Conservation (phyloP, 805 yeast species). For the Zygoascus bituminiphila region DNA sequence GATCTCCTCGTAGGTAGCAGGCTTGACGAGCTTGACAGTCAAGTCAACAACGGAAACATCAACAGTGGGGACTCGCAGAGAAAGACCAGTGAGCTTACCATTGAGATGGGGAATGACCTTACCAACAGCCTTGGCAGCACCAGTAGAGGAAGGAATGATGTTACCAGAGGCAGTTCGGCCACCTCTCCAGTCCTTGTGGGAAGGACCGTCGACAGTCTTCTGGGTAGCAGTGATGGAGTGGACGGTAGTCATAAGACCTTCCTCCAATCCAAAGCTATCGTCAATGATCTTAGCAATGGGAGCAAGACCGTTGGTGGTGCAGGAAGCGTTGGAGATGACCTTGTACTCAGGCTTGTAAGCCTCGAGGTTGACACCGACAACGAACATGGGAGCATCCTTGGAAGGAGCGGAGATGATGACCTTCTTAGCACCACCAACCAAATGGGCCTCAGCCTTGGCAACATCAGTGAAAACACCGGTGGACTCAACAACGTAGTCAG, state of each 20-base stretch:
- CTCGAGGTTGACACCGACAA: slow-evolving; percentile 80
- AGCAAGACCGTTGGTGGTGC: slow-evolving; percentile 94
- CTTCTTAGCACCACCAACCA: slow-evolving; percentile 90
- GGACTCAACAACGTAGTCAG: slow-evolving; percentile 84
- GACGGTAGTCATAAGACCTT: slow-evolving; percentile 93
- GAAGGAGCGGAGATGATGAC: slow-evolving; percentile 94
- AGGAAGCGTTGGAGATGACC: slow-evolving; percentile 86
- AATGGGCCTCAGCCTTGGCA: slow-evolving; percentile 77
- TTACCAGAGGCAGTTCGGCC: slow-evolving; percentile 95
- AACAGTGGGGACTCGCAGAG: slow-evolving; percentile 88
- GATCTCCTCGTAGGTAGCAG: slow-evolving; percentile 77
- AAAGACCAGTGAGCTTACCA: slow-evolving; percentile 92
- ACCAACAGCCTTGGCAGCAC: slow-evolving; percentile 98
- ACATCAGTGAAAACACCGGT: slow-evolving; percentile 87
- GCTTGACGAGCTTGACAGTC: slow-evolving; percentile 72
- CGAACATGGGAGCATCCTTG: slow-evolving; percentile 91
- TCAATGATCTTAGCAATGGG: slow-evolving; percentile 86
- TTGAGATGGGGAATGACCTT: slow-evolving; percentile 84
- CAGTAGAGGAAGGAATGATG: slow-evolving; percentile 92
- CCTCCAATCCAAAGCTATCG: slow-evolving; percentile 79
- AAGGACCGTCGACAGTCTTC: slow-evolving; percentile 94
- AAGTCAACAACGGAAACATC: slow-evolving; percentile 92
- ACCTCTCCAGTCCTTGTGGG: slow-evolving; percentile 98
- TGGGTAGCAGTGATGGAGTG: slow-evolving; percentile 96
- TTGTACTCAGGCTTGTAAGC: slow-evolving; percentile 66